Evolutionary conservation across 306 rosid genomes (phyloP).

Genomic region (Cicer arietinum): DNA sequence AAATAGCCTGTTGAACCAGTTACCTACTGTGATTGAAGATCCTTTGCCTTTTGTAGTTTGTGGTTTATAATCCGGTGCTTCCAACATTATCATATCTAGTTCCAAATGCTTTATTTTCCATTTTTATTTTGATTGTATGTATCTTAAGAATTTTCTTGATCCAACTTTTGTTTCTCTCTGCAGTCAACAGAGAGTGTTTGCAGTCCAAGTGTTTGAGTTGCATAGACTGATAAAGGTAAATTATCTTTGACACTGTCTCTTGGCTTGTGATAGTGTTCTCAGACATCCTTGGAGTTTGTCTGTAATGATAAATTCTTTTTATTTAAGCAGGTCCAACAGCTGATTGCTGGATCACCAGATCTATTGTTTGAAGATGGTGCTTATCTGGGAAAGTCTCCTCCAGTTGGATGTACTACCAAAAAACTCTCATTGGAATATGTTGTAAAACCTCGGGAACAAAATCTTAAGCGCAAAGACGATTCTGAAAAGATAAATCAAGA

Average conservation of each 20-base stretch:
- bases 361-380: slow-evolving; percentile 69
- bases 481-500: slow-evolving; percentile 65
- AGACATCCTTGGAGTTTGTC: slow-evolving; percentile 11
- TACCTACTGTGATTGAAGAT: slow-evolving; percentile 22
- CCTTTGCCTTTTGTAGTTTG: slow-evolving; percentile 33
- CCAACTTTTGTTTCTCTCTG: slow-evolving; percentile 63
- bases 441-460: slow-evolving; percentile 50
- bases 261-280: slow-evolving; percentile 29
- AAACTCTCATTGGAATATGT: slow-evolving; percentile 58
- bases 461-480: slow-evolving; percentile 55
- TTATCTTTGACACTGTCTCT: slow-evolving; percentile 41
- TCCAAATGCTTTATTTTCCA: slow-evolving; percentile 42
- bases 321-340: slow-evolving; percentile 79
- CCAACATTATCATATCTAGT: slow-evolving; percentile 32
- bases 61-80: slow-evolving; percentile 16
- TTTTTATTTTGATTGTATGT: slow-evolving; percentile 40
- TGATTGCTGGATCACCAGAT: slow-evolving; percentile 91
- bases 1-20: slow-evolving; percentile 20
- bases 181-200: slow-evolving; percentile 87
- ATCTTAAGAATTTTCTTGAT: slow-evolving; percentile 60
- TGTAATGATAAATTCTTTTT: slow-evolving; percentile 36
- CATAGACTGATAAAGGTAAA: slow-evolving; percentile 78
- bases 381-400: slow-evolving; percentile 66
- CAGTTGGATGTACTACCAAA: slow-evolving; percentile 58
- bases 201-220: slow-evolving; percentile 81